A percentile compares a stretch with the other conserved stretches of the same genome.
These are phyloP conservation scores for Apiotrichum domesticum DNA, from an alignment of 1,284 basidiomycete genomes.

Conservation along the genomic window DNA sequence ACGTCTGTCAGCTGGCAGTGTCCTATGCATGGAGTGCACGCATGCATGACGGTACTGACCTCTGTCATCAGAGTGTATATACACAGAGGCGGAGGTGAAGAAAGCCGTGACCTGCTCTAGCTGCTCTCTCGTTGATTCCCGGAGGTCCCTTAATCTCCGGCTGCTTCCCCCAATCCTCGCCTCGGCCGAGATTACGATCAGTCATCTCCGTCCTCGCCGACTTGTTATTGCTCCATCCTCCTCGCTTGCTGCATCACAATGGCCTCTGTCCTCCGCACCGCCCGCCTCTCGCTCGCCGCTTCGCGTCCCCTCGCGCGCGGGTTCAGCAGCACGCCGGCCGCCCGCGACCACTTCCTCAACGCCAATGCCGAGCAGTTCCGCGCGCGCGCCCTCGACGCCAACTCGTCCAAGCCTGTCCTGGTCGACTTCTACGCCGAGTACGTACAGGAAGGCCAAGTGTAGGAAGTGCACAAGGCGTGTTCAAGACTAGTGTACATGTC, in stretches of 20 bases:
- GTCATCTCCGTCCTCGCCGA: slow-evolving; percentile 26
- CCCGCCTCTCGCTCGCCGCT: slow-evolving; percentile 1
- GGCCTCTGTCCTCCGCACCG: slow-evolving; percentile 13
- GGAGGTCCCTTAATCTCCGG: too few species aligned
- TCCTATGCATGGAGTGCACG: too few species aligned
- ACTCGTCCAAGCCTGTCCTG: slow-evolving; percentile 33
- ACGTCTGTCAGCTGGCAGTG: too few species aligned
- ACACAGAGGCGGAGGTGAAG: too few species aligned
- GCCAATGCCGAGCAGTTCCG: slow-evolving; percentile 29
- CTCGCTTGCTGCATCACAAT: slow-evolving; percentile 1
- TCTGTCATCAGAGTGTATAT: too few species aligned
- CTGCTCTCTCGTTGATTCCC: too few species aligned
- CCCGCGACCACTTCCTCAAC: slow-evolving; percentile 32
- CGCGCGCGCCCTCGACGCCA: slow-evolving; percentile 20
- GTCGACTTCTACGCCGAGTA: slow-evolving; percentile 47
- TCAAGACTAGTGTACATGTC: too few species aligned
- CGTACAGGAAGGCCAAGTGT: slow-evolving; percentile 8
- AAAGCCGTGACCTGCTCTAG: too few species aligned
- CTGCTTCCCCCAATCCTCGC: too few species aligned
- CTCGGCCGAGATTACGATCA: too few species aligned
- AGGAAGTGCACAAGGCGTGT: too few species aligned
- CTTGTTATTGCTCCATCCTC: neutral
- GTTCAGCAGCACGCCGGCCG: slow-evolving; percentile 20
- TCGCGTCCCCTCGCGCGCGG: neutral
- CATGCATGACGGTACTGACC: too few species aligned